Conservation (phyloP, 306 rosid genomes). For the Cicer arietinum region DNA sequence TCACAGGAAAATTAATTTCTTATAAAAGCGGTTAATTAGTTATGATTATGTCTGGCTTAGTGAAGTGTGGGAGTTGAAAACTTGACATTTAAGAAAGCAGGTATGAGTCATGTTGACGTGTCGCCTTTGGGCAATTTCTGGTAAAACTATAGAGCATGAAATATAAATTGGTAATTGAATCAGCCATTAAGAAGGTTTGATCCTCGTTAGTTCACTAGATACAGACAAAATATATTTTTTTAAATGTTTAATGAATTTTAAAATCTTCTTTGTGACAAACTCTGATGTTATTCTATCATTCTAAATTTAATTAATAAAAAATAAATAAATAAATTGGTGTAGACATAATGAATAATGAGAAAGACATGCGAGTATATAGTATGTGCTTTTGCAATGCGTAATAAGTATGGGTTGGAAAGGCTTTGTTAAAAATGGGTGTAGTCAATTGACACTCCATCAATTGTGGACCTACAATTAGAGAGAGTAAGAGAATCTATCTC, state of each 20-base stretch:
- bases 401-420: slow-evolving; percentile 49
- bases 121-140: slow-evolving; percentile 30
- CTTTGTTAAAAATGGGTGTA: slow-evolving; percentile 51
- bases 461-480: slow-evolving; percentile 48
- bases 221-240: no score
- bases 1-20: neutral
- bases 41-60: slow-evolving; percentile 52
- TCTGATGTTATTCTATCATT: no score
- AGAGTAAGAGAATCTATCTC: neutral
- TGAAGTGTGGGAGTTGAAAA: slow-evolving; percentile 46
- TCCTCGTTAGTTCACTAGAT: no score
- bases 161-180: slow-evolving; percentile 20
- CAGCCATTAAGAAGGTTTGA: no score
- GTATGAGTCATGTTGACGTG: slow-evolving; percentile 43
- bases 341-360: slow-evolving; percentile 41
- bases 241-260: no score
- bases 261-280: no score
- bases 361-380: slow-evolving; percentile 30
- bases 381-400: slow-evolving; percentile 28
- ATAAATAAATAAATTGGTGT: slow-evolving; percentile 9
- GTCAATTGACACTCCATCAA: slow-evolving; percentile 58
- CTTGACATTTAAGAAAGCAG: slow-evolving; percentile 45
- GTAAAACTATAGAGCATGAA: slow-evolving; percentile 33
- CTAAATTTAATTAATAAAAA: no score
- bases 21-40: slow-evolving; percentile 46